A percentile compares a stretch with the other conserved stretches of the same genome.
These are phyloP conservation scores for Penicillium maclennaniae DNA, from an alignment of 495 filamentous ascomycete species.

Conservation along the genomic window DNA sequence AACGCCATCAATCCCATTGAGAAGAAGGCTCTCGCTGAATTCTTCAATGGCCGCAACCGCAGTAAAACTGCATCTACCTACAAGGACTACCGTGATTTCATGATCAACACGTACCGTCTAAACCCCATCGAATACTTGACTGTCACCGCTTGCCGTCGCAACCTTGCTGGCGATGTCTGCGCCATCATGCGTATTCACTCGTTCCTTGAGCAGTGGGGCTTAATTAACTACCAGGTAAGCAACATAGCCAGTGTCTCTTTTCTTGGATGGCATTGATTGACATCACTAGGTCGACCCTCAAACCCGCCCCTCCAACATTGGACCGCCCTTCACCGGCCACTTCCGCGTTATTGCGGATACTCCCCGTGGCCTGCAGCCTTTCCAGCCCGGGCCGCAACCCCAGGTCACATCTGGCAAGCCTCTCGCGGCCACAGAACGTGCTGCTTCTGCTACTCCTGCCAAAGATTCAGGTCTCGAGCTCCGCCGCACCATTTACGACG, in stretches of 20 bases:
- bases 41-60: constrained; percentile 95
- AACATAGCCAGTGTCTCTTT: background rate
- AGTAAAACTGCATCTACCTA: constrained; percentile 98
- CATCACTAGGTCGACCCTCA: constrained; percentile 82
- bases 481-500: constrained; percentile 91
- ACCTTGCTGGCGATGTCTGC: constrained; percentile 95
- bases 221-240: constrained; percentile 95
- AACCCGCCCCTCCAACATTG: constrained; percentile 89
- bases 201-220: constrained; percentile 97
- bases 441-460: constrained; percentile 62
- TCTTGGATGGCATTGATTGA: background rate
- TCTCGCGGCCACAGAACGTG: constrained; percentile 68
- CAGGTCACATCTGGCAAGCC: constrained; percentile 69
- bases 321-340: constrained; percentile 94
- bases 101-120: constrained; percentile 97
- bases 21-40: constrained; percentile 88
- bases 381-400: constrained; percentile 81
- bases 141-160: constrained; percentile 93
- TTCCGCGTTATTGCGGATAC: constrained; percentile 94
- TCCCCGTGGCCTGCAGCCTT: constrained; percentile 88
- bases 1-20: constrained; percentile 82
- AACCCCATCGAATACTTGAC: constrained; percentile 96
- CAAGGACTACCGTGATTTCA: constrained; percentile 98
- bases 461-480: constrained; percentile 89
- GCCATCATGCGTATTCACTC: constrained; percentile 98